A percentile compares a stretch with the other conserved stretches of the same genome.
Evolutionary conservation across 139 green algal genomes (phyloP).

Genomic region (Volvox reticuliferus): DNA sequence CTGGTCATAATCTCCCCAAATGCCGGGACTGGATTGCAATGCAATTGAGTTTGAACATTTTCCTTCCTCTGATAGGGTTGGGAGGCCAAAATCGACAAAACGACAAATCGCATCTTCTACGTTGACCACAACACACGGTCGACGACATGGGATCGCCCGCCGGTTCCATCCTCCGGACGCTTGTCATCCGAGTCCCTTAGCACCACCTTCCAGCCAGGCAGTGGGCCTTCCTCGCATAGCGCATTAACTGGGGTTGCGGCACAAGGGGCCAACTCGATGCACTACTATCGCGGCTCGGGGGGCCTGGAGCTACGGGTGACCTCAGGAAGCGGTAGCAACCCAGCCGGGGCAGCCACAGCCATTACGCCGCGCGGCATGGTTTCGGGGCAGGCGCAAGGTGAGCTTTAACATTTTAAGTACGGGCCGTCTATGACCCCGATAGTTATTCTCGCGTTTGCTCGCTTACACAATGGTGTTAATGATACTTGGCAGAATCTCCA

Average conservation of each 20-base stretch:
- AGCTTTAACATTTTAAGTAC: not conserved
- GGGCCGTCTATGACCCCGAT: too few species aligned
- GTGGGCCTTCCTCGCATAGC: not conserved
- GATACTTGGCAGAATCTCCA: not conserved
- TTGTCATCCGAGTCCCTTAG: conserved; percentile 33
- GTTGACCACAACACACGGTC: conserved; percentile 95
- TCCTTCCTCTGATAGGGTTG: conserved; percentile 76
- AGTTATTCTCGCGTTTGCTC: too few species aligned
- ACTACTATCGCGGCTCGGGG: not conserved
- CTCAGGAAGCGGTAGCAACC: not conserved
- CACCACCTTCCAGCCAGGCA: conserved; percentile 31
- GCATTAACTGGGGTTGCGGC: not conserved
- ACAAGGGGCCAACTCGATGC: not conserved
- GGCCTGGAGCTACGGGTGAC: conserved; percentile 1
- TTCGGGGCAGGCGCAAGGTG: not conserved
- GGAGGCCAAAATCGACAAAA: conserved; percentile 88
- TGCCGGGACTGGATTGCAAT: too few species aligned
- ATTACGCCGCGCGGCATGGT: not conserved
- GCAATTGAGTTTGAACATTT: too few species aligned
- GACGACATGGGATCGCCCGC: conserved; percentile 87
- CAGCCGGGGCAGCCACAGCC: not conserved
- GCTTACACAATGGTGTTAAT: not conserved
- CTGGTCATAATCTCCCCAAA: too few species aligned
- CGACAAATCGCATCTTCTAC: conserved; percentile 83
- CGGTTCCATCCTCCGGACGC: conserved; percentile 28